Evolutionary conservation across 208 protist species (phyloP).

Genomic region (Crithidia expoeki): DNA sequence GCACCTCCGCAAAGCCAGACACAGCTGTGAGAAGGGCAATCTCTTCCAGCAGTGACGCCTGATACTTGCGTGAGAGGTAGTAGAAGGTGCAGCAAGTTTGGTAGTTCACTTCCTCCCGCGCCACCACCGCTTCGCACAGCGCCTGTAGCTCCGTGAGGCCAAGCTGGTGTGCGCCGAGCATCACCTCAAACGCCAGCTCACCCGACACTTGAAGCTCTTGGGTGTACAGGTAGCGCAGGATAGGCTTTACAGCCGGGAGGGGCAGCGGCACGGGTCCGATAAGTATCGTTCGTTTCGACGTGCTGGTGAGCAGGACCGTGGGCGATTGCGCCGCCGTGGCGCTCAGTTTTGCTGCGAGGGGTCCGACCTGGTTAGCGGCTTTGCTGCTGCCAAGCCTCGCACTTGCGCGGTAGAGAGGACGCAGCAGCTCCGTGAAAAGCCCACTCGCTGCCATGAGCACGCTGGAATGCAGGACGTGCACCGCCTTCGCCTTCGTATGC

Average conservation of each 20-base stretch:
- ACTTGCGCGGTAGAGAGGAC: slow-evolving; percentile 57
- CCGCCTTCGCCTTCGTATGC: slow-evolving; percentile 69
- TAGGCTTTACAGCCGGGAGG: slow-evolving; percentile 52
- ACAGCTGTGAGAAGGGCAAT: slow-evolving; percentile 77
- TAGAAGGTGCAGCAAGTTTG: slow-evolving; percentile 76
- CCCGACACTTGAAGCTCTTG: slow-evolving; percentile 51
- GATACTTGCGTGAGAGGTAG: slow-evolving; percentile 66
- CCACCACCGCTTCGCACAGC: slow-evolving; percentile 76
- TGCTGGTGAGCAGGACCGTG: slow-evolving; percentile 27
- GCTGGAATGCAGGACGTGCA: slow-evolving; percentile 64
- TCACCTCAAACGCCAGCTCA: slow-evolving; percentile 60
- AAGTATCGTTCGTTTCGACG: slow-evolving; percentile 62
- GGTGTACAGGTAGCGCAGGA: slow-evolving; percentile 82
- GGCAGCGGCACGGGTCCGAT: slow-evolving; percentile 79
- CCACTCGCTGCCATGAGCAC: slow-evolving; percentile 60
- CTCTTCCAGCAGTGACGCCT: slow-evolving; percentile 75
- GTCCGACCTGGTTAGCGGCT: slow-evolving; percentile 50
- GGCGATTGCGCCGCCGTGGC: slow-evolving; percentile 28
- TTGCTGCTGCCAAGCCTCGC: slow-evolving; percentile 32
- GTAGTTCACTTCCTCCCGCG: slow-evolving; percentile 84
- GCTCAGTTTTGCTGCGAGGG: slow-evolving; percentile 63
- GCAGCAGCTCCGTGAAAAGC: slow-evolving; percentile 80
- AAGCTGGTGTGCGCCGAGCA: slow-evolving; percentile 73
- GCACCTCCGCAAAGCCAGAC: slow-evolving; percentile 65
- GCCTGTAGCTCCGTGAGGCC: slow-evolving; percentile 62